Conservation (phyloP, 257 asterid species). For the Eustoma russellianum region DNA sequence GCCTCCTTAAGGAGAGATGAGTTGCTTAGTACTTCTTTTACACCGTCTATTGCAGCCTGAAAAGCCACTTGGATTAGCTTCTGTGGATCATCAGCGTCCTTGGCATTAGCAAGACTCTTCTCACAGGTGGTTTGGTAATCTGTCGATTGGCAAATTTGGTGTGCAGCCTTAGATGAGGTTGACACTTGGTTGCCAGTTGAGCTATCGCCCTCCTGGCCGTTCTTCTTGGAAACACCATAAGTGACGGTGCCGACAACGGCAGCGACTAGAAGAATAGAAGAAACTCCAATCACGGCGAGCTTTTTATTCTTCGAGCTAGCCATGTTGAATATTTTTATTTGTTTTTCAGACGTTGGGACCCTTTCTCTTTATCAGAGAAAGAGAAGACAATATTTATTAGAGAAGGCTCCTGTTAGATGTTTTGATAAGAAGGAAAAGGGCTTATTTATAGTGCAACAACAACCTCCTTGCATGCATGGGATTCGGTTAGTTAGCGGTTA, state of each 20-base stretch:
- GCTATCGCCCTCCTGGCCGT: neutral
- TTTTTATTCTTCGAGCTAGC: constrained; percentile 3
- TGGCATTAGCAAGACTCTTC: constrained; percentile 14
- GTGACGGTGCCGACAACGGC: constrained; percentile 19
- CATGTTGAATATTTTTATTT: neutral
- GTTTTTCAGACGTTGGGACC: neutral
- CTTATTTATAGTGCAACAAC: no score
- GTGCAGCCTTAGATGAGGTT: constrained; percentile 14
- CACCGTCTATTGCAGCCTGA: constrained; percentile 7
- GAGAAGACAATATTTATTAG: neutral
- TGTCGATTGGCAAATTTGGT: constrained; percentile 14
- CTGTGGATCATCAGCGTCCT: constrained; percentile 11
- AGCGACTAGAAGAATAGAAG: constrained; percentile 26
- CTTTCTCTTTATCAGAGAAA: constrained; percentile 5
- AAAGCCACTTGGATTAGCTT: constrained; percentile 18
- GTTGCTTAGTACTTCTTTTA: constrained; percentile 6
- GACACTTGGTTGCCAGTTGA: no score
- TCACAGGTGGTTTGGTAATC: constrained; percentile 23
- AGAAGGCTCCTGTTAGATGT: neutral
- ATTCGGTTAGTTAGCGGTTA: no score
- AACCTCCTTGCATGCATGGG: no score
- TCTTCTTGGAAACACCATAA: neutral
- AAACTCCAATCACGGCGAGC: constrained; percentile 11
- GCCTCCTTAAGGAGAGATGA: constrained; percentile 11
- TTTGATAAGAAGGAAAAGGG: no score